A percentile compares a stretch with the other conserved stretches of the same genome.
Conservation (phyloP, 192 early-diverging fungal species). For the Radiomyces spectabilis region DNA sequence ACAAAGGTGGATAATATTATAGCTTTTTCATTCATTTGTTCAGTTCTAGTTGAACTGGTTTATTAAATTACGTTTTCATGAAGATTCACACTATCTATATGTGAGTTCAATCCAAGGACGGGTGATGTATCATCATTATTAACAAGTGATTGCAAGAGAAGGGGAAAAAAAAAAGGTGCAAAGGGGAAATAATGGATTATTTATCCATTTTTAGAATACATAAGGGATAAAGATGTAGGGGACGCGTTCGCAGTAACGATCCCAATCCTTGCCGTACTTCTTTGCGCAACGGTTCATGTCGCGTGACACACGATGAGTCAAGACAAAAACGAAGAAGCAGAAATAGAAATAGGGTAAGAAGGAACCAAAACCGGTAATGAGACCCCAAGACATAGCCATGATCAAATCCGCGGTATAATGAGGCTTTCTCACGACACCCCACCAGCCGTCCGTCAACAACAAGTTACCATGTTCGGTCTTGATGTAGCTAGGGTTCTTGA, state of each 20-base stretch:
- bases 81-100: too few relatives aligned
- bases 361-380: constrained; percentile 69
- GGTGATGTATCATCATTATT: not conserved
- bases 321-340: constrained; percentile 70
- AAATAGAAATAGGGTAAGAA: constrained; percentile 82
- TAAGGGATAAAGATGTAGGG: constrained; percentile 73
- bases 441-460: constrained; percentile 58
- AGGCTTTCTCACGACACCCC: constrained; percentile 56
- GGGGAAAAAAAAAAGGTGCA: not conserved
- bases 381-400: constrained; percentile 73
- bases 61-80: too few relatives aligned
- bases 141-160: not conserved
- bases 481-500: constrained; percentile 57
- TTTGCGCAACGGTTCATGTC: constrained; percentile 75
- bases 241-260: constrained; percentile 62
- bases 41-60: too few relatives aligned
- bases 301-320: constrained; percentile 71
- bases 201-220: constrained; percentile 34
- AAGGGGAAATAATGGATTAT: not conserved
- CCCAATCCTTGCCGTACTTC: constrained; percentile 88
- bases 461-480: constrained; percentile 54
- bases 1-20: too few relatives aligned
- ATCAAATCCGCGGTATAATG: constrained; percentile 83
- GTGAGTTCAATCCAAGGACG: too few relatives aligned
- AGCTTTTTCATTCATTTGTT: not conserved